Percentiles rank a stretch among this genome's conserved stretches.
Conservation (phyloP, 176 grass and related monocot species). For the Avena insularis region DNA sequence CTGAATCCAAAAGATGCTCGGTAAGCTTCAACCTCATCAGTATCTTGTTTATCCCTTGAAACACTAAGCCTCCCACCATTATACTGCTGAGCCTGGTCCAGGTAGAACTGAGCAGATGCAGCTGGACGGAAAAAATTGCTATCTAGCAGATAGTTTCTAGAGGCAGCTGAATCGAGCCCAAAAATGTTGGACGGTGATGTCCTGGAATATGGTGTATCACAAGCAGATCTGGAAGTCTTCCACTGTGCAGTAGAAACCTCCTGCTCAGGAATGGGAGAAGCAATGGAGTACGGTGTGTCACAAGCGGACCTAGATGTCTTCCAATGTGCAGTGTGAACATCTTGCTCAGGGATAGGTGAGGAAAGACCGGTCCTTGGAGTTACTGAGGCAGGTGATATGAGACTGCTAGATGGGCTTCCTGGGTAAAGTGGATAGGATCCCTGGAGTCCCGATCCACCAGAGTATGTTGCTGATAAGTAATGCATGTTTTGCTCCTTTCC, state of each 20-base stretch:
- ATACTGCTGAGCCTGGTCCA: constrained; percentile 96
- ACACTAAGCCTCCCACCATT: constrained; percentile 76
- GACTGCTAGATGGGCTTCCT: constrained; percentile 81
- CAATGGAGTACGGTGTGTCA: constrained; percentile 78
- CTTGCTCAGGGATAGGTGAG: constrained; percentile 76
- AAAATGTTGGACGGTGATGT: constrained; percentile 73
- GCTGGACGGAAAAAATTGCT: constrained; percentile 77
- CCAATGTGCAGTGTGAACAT: constrained; percentile 67
- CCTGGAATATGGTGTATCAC: constrained; percentile 78
- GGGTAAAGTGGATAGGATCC: constrained; percentile 82
- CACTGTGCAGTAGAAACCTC: constrained; percentile 57
- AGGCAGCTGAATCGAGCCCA: constrained; percentile 67
- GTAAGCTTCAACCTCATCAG: constrained; percentile 94
- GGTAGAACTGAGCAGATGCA: constrained; percentile 79
- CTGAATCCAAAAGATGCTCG: constrained; percentile 99
- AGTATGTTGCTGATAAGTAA: constrained; percentile 65
- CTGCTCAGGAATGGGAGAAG: constrained; percentile 67
- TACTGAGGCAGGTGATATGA: constrained; percentile 87
- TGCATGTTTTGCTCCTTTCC: constrained; percentile 60
- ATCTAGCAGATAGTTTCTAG: constrained; percentile 77
- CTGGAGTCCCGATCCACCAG: constrained; percentile 65
- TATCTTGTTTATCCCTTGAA: constrained; percentile 95
- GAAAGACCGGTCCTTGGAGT: constrained; percentile 88
- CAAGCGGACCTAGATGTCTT: constrained; percentile 72
- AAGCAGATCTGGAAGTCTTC: constrained; percentile 78